A percentile compares a stretch with the other conserved stretches of the same genome.
These are phyloP conservation scores for Tillandsia leiboldiana DNA, from an alignment of 176 grass and related monocot genomes.

Conservation along the genomic window DNA sequence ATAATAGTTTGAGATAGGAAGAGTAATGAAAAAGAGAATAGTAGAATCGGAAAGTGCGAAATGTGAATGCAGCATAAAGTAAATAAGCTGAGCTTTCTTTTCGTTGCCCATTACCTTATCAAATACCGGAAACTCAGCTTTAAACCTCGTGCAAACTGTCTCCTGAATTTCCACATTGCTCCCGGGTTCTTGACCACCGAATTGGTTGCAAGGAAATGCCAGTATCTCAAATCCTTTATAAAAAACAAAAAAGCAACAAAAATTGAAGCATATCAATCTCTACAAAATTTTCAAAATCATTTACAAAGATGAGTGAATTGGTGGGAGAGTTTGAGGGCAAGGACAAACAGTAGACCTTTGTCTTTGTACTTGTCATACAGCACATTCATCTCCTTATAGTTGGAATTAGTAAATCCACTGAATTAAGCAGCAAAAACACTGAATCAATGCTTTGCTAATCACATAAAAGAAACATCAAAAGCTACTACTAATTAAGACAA, in stretches of 20 bases:
- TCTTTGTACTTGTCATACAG: slow-evolving; percentile 44
- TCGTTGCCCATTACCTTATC: slow-evolving; percentile 30
- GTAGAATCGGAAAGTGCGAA: no score
- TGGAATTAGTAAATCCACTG: slow-evolving; percentile 58
- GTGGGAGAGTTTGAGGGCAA: neutral
- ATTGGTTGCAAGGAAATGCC: slow-evolving; percentile 55
- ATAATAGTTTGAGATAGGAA: no score
- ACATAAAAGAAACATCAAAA: neutral
- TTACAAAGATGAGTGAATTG: neutral
- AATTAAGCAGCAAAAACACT: slow-evolving; percentile 9
- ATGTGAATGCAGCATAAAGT: neutral
- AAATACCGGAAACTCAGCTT: slow-evolving; percentile 44
- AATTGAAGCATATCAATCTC: slow-evolving; percentile 3
- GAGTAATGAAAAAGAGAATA: no score
- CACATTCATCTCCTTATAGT: slow-evolving; percentile 35
- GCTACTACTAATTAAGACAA: neutral
- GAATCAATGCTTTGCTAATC: slow-evolving; percentile 10
- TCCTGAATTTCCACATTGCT: slow-evolving; percentile 41
- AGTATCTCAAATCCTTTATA: slow-evolving; percentile 38
- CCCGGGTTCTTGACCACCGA: slow-evolving; percentile 45
- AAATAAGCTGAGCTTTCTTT: neutral
- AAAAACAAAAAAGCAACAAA: neutral
- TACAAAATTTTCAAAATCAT: neutral
- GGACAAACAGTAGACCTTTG: slow-evolving; percentile 21
- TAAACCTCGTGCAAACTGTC: slow-evolving; percentile 45